Conservation (phyloP, 208 protist genomes). For the Leishmania turanica region DNA sequence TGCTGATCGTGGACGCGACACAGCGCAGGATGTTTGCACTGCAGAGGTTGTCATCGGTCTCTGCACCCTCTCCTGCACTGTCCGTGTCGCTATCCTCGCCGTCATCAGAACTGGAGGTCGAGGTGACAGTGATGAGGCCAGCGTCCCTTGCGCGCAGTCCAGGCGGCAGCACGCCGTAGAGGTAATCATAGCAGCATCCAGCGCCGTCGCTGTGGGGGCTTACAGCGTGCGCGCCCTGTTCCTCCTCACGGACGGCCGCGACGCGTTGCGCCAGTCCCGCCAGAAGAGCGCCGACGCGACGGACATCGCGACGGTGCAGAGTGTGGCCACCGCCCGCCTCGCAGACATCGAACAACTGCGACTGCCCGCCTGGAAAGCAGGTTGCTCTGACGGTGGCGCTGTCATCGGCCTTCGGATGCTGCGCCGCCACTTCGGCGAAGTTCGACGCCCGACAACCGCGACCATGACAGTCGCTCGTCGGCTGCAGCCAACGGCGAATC, state of each 20-base stretch:
- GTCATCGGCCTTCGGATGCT: not conserved
- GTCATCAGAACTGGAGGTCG: not conserved
- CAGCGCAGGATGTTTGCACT: not conserved
- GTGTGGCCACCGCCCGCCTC: not conserved
- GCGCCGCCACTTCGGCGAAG: not conserved
- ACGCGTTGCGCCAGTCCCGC: slow-evolving; percentile 17
- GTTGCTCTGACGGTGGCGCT: not conserved
- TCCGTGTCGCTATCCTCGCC: not conserved
- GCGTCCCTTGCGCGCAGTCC: slow-evolving; percentile 11
- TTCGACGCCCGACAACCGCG: not conserved
- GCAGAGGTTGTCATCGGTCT: not conserved
- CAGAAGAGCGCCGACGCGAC: slow-evolving; percentile 20
- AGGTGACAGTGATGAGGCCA: slow-evolving; percentile 2
- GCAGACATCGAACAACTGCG: not conserved
- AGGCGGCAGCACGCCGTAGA: slow-evolving; percentile 23
- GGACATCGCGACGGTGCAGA: slow-evolving; percentile 34
- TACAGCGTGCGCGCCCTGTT: not conserved
- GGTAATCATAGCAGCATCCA: slow-evolving; percentile 9
- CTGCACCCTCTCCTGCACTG: too few species aligned
- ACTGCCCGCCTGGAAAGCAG: not conserved
- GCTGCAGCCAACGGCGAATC: slow-evolving; percentile 6
- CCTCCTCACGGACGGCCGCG: slow-evolving; percentile 2
- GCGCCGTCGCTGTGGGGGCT: not conserved
- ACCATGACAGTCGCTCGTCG: not conserved
- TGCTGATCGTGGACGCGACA: not conserved